Base-by-base conservation (phyloP, 1,284 basidiomycete genomes). In the Volvariella volvacea region DNA sequence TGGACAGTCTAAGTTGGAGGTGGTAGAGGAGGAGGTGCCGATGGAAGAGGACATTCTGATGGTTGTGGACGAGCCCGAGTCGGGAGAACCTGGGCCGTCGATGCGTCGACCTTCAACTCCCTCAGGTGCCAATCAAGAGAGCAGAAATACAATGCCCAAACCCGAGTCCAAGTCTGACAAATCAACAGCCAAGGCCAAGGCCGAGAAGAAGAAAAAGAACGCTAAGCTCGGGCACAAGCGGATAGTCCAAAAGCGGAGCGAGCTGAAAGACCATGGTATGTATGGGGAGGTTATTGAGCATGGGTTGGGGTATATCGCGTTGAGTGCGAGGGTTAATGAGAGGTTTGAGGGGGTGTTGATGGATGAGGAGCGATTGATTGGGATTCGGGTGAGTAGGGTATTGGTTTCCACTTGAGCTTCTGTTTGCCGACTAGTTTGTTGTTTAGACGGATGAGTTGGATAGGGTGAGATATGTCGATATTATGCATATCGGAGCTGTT, bases 331-430 rank as follows among this genome's bases (percentile, higher is more conserved):
- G 25, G 25, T 28, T 6, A 28, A 28, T 28, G 25, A 21, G 37
- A 41, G 43, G 0, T 73, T 65, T 46, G 59, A 67, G 37, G 71
- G 69, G 4, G 62, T 72, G 20, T 43, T 76, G 48, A 60, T 75
- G 47, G 73, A 76, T 41, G 71, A 76, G 49, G 70, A 73, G 46
- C 62, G 71, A 47, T 57, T 76, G 17, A 50, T 78, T 25, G 72
- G 73, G 6, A 48, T 73, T 17, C 52, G 57, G 51, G 71, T 71
- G 41, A 39, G 67, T 39, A n/a, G 6, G 34, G 14, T 36, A 7
- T 36, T 36, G 25, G 25, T 12, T 28, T 28, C 12, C 25, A 6
- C 12, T 28, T 6, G 25, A 6, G 25, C 12, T 28, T 28, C 12
- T 28, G 25, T 28, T 12, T 28, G 6, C 12, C 12, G n/a, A n/a